Conservation (phyloP, 495 filamentous ascomycete species). For the Xanthoparmelia taractica region DNA sequence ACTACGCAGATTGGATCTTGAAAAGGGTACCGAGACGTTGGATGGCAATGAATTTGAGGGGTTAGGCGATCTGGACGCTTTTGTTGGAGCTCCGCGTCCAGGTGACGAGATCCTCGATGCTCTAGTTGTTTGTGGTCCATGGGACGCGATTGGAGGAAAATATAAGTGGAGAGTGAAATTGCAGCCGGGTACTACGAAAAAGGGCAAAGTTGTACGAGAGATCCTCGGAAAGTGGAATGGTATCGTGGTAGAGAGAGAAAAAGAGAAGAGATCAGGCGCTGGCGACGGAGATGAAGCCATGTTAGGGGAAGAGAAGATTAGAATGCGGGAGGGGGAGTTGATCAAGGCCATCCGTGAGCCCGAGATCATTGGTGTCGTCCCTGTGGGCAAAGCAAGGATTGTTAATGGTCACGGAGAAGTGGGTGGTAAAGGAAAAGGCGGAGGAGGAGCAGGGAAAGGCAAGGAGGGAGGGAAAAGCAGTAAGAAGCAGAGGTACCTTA, state of each 20-base stretch:
- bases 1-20: slow-evolving; percentile 43
- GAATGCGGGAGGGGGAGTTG: slow-evolving; percentile 73
- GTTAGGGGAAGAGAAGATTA: slow-evolving; percentile 67
- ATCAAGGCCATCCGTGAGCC: slow-evolving; percentile 71
- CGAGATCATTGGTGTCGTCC: slow-evolving; percentile 73
- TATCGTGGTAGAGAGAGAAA: slow-evolving; percentile 42
- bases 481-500: slow-evolving; percentile 32
- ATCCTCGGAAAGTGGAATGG: slow-evolving; percentile 66
- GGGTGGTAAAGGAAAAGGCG: slow-evolving; percentile 43
- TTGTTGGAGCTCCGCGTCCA: slow-evolving; percentile 67
- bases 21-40: slow-evolving; percentile 47
- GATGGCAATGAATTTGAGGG: slow-evolving; percentile 49
- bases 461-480: slow-evolving; percentile 42
- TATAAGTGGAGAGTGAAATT: slow-evolving; percentile 89
- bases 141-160: slow-evolving; percentile 59
- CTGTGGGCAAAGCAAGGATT: slow-evolving; percentile 78
- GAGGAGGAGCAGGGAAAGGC: slow-evolving; percentile 36
- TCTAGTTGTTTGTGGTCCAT: slow-evolving; percentile 87
- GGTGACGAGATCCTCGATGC: slow-evolving; percentile 86
- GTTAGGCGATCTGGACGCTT: slow-evolving; percentile 56
- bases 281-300: slow-evolving; percentile 44
- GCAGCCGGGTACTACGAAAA: slow-evolving; percentile 84
- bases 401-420: slow-evolving; percentile 53
- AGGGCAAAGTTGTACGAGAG: slow-evolving; percentile 90
- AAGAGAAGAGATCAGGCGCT: slow-evolving; percentile 30